Conservation (phyloP, 495 filamentous ascomycete species). For the Daldinia childiae region DNA sequence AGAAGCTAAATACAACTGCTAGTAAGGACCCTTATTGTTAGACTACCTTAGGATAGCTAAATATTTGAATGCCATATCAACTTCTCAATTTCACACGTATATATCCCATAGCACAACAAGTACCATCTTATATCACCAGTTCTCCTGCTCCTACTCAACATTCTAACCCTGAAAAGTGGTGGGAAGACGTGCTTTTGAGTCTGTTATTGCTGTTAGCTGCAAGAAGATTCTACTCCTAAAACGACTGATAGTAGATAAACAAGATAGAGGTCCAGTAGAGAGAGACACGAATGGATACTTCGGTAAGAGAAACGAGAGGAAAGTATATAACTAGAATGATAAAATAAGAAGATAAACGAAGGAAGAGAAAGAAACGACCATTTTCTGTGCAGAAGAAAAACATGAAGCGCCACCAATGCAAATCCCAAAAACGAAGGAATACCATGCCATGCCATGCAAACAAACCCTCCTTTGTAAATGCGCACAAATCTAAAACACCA, state of each 20-base stretch:
- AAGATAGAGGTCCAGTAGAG: neutral
- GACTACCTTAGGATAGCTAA: neutral
- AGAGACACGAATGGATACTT: neutral
- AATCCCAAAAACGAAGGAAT: constrained; percentile 11
- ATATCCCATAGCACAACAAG: neutral
- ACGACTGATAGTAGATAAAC: neutral
- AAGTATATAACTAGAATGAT: constrained; percentile 12
- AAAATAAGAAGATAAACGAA: neutral
- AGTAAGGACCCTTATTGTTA: neutral
- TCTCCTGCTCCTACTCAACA: no score
- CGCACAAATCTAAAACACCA: neutral
- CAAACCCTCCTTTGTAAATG: constrained; percentile 21
- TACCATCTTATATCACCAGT: neutral
- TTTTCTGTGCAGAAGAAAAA: neutral
- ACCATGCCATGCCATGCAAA: neutral
- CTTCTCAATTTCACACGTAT: neutral
- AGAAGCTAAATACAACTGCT: no score
- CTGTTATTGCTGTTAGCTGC: constrained; percentile 12
- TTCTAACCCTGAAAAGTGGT: neutral
- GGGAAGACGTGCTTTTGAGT: neutral
- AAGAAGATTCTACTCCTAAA: neutral
- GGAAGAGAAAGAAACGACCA: constrained; percentile 2
- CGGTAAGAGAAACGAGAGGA: constrained; percentile 9
- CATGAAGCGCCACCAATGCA: constrained; percentile 30
- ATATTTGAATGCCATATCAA: neutral